Conservation (phyloP, 2,329 filamentous ascomycete species). For the Graphiopsis chlorocephala region DNA sequence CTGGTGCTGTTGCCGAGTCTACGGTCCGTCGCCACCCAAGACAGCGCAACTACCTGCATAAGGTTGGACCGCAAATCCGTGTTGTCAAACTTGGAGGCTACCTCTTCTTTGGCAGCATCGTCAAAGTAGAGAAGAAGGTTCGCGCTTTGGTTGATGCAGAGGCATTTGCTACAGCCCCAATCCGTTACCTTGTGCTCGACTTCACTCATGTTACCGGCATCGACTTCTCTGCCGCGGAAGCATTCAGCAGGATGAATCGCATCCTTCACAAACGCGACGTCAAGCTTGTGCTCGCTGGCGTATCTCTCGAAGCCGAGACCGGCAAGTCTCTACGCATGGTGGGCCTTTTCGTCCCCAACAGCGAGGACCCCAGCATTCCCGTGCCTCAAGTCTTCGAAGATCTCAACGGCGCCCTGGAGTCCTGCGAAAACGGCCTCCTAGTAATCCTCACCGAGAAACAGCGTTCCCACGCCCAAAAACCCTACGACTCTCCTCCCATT, state of each 20-base stretch:
- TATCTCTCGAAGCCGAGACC: slow-evolving; percentile 72
- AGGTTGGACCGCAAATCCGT: slow-evolving; percentile 83
- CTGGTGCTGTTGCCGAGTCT: slow-evolving; percentile 82
- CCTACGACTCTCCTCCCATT: slow-evolving; percentile 46
- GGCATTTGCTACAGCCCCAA: slow-evolving; percentile 71
- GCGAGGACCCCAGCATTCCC: slow-evolving; percentile 58
- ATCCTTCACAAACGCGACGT: slow-evolving; percentile 75
- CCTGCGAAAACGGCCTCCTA: slow-evolving; percentile 90
- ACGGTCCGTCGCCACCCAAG: slow-evolving; percentile 88
- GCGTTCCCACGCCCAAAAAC: slow-evolving; percentile 38
- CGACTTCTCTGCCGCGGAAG: slow-evolving; percentile 94
- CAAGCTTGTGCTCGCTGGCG: slow-evolving; percentile 76
- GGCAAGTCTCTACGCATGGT: slow-evolving; percentile 79
- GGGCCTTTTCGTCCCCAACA: slow-evolving; percentile 71
- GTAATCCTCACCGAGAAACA: slow-evolving; percentile 45
- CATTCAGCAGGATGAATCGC: slow-evolving; percentile 87
- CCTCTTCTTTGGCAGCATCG: slow-evolving; percentile 98
- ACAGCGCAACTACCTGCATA: slow-evolving; percentile 79
- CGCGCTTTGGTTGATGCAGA: slow-evolving; percentile 78
- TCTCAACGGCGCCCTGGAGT: slow-evolving; percentile 88
- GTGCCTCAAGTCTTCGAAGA: slow-evolving; percentile 71
- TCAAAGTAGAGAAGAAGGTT: slow-evolving; percentile 88
- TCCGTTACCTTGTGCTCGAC: slow-evolving; percentile 87
- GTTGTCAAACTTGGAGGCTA: slow-evolving; percentile 91
- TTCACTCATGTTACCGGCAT: slow-evolving; percentile 85